Evolutionary conservation across 306 rosid genomes (phyloP).

Genomic region (Oemleria cerasiformis): DNA sequence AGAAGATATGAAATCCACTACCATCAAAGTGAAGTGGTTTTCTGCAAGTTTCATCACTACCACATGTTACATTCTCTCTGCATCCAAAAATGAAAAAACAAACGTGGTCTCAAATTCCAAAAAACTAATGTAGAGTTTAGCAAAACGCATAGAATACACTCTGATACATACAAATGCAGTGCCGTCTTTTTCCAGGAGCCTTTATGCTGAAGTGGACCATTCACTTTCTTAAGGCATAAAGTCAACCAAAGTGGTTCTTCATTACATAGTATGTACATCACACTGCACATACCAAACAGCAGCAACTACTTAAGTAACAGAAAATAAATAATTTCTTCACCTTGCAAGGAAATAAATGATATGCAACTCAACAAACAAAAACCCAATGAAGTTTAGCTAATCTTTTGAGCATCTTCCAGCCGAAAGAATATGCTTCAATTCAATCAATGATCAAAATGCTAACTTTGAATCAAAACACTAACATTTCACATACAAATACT

Average conservation of each 20-base stretch:
- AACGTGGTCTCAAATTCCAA: conserved; percentile 1
- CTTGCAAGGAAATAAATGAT: background rate
- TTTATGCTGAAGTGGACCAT: conserved; percentile 69
- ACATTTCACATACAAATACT: background rate
- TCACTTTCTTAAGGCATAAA: conserved; percentile 53
- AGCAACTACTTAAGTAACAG: background rate
- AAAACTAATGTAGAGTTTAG: background rate
- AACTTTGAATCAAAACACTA: background rate
- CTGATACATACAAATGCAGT: conserved; percentile 54
- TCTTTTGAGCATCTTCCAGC: background rate
- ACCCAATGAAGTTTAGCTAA: background rate
- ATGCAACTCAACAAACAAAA: background rate
- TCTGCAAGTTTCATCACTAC: conserved; percentile 31
- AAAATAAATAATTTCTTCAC: too few species aligned
- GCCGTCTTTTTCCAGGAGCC: conserved; percentile 93
- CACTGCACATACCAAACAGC: conserved; percentile 45
- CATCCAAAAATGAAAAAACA: conserved; percentile 22
- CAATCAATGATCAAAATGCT: background rate
- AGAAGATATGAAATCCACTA: conserved; percentile 28
- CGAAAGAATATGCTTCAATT: background rate
- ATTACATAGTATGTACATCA: conserved; percentile 80
- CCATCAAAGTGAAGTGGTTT: conserved; percentile 67
- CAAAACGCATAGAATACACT: background rate
- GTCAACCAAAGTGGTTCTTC: conserved; percentile 95
- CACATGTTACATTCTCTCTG: conserved; percentile 56